Conservation (phyloP, 2,329 filamentous ascomycete species). For the Calycina marina region DNA sequence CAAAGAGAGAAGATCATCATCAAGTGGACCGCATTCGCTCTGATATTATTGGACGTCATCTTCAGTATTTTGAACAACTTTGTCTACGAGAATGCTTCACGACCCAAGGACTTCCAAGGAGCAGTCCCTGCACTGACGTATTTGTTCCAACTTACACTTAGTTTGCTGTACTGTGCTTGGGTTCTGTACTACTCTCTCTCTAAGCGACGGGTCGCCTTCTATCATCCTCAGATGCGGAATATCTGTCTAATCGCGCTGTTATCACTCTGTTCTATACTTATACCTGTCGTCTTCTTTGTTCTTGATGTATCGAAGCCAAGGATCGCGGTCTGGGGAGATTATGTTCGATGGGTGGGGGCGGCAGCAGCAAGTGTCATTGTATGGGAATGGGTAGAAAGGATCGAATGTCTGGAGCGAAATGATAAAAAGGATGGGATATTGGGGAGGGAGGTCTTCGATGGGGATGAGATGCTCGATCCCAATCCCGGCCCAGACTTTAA, state of each 20-base stretch:
- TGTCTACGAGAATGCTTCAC: constrained; percentile 38
- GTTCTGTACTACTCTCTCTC: constrained; percentile 60
- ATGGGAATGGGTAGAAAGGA: constrained; percentile 69
- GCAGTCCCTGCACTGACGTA: constrained; percentile 73
- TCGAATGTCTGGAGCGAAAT: constrained; percentile 37
- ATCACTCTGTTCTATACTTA: constrained; percentile 49
- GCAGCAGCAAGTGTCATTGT: constrained; percentile 65
- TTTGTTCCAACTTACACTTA: constrained; percentile 55
- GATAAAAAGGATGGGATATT: constrained; percentile 36
- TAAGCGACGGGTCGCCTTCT: constrained; percentile 57
- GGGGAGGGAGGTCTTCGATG: constrained; percentile 56
- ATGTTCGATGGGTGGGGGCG: constrained; percentile 63
- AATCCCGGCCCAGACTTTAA: constrained; percentile 34
- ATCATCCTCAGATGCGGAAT: constrained; percentile 57
- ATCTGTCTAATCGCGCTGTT: constrained; percentile 52
- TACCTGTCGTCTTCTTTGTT: constrained; percentile 63
- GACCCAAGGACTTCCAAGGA: constrained; percentile 67
- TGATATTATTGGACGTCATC: constrained; percentile 79
- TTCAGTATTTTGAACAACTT: constrained; percentile 92
- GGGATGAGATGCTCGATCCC: constrained; percentile 58
- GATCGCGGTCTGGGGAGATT: constrained; percentile 61
- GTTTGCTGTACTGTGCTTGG: constrained; percentile 58
- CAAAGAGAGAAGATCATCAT: constrained; percentile 97
- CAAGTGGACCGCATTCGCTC: constrained; percentile 92
- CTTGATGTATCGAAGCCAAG: constrained; percentile 56